A percentile compares a stretch with the other conserved stretches of the same genome.
Conservation (phyloP, 495 filamentous ascomycete species). For the Penicillium paxilli region DNA sequence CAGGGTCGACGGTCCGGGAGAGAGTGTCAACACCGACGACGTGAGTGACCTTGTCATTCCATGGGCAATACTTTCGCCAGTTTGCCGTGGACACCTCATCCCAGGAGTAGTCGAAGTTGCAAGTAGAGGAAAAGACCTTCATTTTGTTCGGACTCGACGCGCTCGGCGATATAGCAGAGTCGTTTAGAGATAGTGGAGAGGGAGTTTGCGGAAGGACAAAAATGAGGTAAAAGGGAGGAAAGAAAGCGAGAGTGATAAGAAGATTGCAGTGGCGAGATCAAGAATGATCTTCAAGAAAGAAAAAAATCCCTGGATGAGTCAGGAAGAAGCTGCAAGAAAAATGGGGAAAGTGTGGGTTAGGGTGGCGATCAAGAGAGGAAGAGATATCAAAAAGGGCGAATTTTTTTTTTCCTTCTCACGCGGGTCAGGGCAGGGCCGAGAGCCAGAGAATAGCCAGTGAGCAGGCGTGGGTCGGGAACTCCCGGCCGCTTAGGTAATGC, state of each 20-base stretch:
- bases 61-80: slow-evolving; percentile 98
- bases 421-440: slow-evolving; percentile 25
- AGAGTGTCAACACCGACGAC: slow-evolving; percentile 94
- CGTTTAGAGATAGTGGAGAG: neutral
- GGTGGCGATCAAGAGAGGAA: slow-evolving; percentile 23
- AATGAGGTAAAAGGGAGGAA: neutral
- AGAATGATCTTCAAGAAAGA: neutral
- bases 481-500: slow-evolving; percentile 14
- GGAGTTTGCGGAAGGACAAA: neutral
- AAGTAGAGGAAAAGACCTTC: slow-evolving; percentile 89
- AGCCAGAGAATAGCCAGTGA: no score
- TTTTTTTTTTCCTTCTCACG: slow-evolving; percentile 13
- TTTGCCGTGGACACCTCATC: slow-evolving; percentile 98
- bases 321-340: slow-evolving; percentile 8
- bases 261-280: neutral
- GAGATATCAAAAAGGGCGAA: slow-evolving; percentile 20
- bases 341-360: slow-evolving; percentile 18
- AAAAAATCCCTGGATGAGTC: slow-evolving; percentile 3
- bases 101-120: slow-evolving; percentile 96
- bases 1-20: slow-evolving; percentile 73
- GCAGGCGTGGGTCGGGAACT: slow-evolving; percentile 22
- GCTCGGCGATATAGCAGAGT: slow-evolving; percentile 4
- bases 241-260: neutral
- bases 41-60: slow-evolving; percentile 94
- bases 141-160: slow-evolving; percentile 46